phyloP scores from a whole-genome alignment of 2,329 filamentous ascomycete genomes.

The Monosporascus sp. region DNA sequence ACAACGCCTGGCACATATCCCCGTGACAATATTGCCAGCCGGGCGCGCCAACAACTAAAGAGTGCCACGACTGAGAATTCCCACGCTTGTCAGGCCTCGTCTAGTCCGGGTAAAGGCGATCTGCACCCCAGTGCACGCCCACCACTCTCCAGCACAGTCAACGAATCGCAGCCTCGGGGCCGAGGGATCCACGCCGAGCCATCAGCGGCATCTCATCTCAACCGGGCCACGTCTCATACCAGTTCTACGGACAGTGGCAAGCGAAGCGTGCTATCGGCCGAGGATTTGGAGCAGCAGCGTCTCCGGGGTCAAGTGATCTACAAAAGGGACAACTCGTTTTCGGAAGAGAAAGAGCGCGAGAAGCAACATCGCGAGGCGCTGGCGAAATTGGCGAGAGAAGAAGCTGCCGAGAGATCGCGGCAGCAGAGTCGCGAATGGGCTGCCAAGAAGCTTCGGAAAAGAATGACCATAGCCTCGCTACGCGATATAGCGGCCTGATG shows the following conservation, averaged over 20 bases:
- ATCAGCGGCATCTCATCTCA: conserved; percentile 12
- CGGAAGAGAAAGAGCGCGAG: conserved; percentile 46
- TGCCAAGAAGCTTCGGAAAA: conserved; percentile 48
- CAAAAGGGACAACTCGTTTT: conserved; percentile 44
- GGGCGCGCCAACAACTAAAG: conserved; percentile 44
- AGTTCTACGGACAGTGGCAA: conserved; percentile 41
- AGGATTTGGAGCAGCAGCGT: conserved; percentile 47
- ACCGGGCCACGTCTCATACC: conserved; percentile 35
- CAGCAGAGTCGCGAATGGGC: conserved; percentile 58
- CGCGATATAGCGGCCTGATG: conserved; percentile 11
- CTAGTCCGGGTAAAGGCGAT: conserved; percentile 24
- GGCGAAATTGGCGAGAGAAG: conserved; percentile 51
- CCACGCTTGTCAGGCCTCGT: conserved; percentile 3
- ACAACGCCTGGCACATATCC: conserved; percentile 38
- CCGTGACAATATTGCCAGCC: conserved; percentile 55
- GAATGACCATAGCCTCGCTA: conserved; percentile 20
- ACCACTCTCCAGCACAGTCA: conserved; percentile 25
- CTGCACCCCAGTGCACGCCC: conserved; percentile 23
- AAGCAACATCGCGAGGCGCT: conserved; percentile 49
- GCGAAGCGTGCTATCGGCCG: conserved; percentile 44
- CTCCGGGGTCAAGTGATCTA: conserved; percentile 50
- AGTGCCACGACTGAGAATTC: conserved; percentile 22
- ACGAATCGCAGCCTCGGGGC: conserved; percentile 23
- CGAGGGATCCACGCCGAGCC: conserved; percentile 15
- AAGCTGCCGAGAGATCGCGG: conserved; percentile 58